Conservation (phyloP, 768 basidiomycete genomes). For the Boletus rubescentipes region DNA sequence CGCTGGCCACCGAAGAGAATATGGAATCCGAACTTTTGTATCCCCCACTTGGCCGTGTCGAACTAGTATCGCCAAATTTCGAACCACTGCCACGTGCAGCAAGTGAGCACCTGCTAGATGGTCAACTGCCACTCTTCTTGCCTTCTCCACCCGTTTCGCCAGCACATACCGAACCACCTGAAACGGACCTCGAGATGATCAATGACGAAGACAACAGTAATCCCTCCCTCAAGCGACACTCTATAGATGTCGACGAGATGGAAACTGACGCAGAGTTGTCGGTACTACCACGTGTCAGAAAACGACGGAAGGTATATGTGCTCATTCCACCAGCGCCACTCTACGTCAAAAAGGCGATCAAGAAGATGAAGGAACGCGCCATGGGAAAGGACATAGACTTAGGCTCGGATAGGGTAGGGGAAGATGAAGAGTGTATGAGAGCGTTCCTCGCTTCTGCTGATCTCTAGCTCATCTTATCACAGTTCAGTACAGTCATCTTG, state of each 20-base stretch:
- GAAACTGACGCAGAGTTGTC: conserved; percentile 1
- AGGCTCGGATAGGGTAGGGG: conserved; percentile 16
- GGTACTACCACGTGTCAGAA: conserved; percentile 11
- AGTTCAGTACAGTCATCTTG: conserved; percentile 41
- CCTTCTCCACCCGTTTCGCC: conserved; percentile 45
- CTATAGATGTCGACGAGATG: conserved; percentile 13
- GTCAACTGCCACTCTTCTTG: conserved; percentile 45
- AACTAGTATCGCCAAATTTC: conserved; percentile 3
- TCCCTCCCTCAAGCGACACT: conserved; percentile 23
- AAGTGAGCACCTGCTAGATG: conserved; percentile 8
- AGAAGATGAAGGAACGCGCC: conserved; percentile 15
- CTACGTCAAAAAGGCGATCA: conserved; percentile 20
- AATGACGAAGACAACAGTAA: conserved; percentile 2
- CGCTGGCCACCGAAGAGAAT: conserved; percentile 9
- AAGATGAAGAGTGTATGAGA: conserved; percentile 33
- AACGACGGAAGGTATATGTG: conserved; percentile 31
- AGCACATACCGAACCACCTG: conserved; percentile 17
- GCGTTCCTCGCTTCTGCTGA: conserved; percentile 20
- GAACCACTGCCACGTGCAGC: conserved; percentile 12
- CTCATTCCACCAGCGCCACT: conserved; percentile 28
- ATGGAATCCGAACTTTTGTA: conserved; percentile 8
- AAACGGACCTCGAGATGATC: conserved; percentile 21
- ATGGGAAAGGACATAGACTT: conserved; percentile 18
- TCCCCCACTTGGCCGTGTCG: conserved; percentile 1
- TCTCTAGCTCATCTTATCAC: conserved; percentile 28